Conservation (phyloP, 1,284 basidiomycete genomes). For the Pseudozyma thailandica region DNA sequence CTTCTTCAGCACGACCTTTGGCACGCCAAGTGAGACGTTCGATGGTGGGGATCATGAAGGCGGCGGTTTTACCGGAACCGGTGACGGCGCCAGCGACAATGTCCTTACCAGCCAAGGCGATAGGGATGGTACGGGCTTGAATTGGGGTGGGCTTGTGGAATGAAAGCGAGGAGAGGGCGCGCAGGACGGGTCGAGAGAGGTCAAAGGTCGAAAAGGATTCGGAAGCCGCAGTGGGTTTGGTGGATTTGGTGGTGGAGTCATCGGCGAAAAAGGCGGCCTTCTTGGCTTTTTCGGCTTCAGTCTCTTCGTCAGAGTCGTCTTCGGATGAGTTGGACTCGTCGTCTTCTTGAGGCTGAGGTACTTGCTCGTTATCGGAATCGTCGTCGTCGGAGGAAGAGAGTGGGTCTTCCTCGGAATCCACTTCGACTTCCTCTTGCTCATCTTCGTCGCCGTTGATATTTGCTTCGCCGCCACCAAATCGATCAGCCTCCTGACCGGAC, state of each 20-base stretch:
- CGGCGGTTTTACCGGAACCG: slow-evolving; percentile 94
- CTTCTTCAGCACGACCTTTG: slow-evolving; percentile 85
- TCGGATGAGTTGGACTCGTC: slow-evolving; percentile 31
- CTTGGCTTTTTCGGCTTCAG: slow-evolving; percentile 57
- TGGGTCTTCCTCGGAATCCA: slow-evolving; percentile 48
- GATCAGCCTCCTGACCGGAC: slow-evolving; percentile 69
- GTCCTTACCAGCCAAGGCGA: slow-evolving; percentile 93
- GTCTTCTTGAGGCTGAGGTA: slow-evolving; percentile 9
- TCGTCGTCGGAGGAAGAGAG: slow-evolving; percentile 16
- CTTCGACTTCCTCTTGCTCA: slow-evolving; percentile 65
- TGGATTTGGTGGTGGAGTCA: slow-evolving; percentile 27
- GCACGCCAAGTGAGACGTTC: slow-evolving; percentile 89
- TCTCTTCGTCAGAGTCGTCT: slow-evolving; percentile 50
- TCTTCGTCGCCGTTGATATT: slow-evolving; percentile 61
- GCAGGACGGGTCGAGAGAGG: slow-evolving; percentile 86
- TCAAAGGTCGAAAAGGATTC: slow-evolving; percentile 82
- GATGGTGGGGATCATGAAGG: slow-evolving; percentile 98
- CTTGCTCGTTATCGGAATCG: slow-evolving; percentile 4
- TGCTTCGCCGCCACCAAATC: slow-evolving; percentile 55
- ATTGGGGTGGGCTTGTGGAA: slow-evolving; percentile 92
- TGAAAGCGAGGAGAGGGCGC: slow-evolving; percentile 82
- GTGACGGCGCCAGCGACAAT: slow-evolving; percentile 98
- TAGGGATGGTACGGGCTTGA: slow-evolving; percentile 98
- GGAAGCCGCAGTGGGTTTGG: slow-evolving; percentile 23
- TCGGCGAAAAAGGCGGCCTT: slow-evolving; percentile 66